Base-by-base conservation (phyloP, 768 basidiomycete species). In the Cyathus striatus region DNA sequence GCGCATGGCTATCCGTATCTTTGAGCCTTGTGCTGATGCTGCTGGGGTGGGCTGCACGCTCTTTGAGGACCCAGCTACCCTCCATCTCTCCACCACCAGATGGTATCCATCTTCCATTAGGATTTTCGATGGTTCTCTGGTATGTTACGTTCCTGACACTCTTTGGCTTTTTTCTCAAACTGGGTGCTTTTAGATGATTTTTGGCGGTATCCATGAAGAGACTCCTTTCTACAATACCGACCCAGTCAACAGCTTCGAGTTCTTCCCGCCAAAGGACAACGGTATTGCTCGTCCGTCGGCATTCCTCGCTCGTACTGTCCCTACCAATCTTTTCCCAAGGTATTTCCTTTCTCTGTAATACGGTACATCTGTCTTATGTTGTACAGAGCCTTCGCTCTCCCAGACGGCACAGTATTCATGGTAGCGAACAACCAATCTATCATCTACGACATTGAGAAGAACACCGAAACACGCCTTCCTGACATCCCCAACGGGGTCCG, bases 141-240 rank as follows among this genome's bases (percentile, higher is more conserved):
- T 65, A 47, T 70, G 40, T 56, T 71, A 45, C 53, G n/a, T 60
- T 4, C 23, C 21, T 7, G 41, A 34, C 6, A 24, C 12, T 17
- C 4, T 10, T 27, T 42, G 7, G 27, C 10, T 10, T 14, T 14
- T 14, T 3, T 14, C 6, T 20, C 3, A 7, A 10, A 14, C 12
- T 27, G 6, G 16, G 24, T n/a, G n/a, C n/a, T 9, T 20, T 20
- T 20, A 17, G 38, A 17, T 62, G 53, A 47, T 60, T 18, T 48
- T 60, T 10, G 59, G 59, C 22, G 59, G 59, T 6, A 55, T 60
- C 9, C 58, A 60, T 26, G 53, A 60, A 21, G 47, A 38, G 16
- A 58, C 46, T 6, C 79, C 79, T 3, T 85, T 81, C 70, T 81
- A 82, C 56, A 82, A 84, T 52, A 78, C 74, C 22, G 70, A 65